Evolutionary conservation across 306 rosid genomes (phyloP).

Genomic region (Comarum palustre): DNA sequence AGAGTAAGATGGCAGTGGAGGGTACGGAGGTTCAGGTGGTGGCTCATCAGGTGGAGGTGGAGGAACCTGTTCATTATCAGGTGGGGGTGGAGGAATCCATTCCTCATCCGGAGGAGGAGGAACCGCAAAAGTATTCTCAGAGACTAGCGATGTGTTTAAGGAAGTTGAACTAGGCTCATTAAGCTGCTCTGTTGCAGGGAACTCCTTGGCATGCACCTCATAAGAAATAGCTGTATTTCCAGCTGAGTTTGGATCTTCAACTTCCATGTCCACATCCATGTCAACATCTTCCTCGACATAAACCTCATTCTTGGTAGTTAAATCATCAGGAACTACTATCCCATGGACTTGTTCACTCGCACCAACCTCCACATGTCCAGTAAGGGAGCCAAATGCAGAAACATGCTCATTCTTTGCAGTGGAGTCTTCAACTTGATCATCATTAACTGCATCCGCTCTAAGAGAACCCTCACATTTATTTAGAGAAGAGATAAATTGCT

Average conservation of each 20-base stretch:
- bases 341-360: conserved; percentile 38
- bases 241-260: conserved; percentile 60
- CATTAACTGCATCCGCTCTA: conserved; percentile 24
- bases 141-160: conserved; percentile 26
- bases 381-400: conserved; percentile 34
- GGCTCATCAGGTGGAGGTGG: conserved; percentile 94
- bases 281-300: conserved; percentile 69
- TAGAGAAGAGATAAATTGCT: conserved; percentile 25
- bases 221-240: conserved; percentile 33
- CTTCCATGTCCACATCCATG: conserved; percentile 99
- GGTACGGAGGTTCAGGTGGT: conserved; percentile 43
- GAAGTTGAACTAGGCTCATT: conserved; percentile 37
- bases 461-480: conserved; percentile 39
- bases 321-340: conserved; percentile 37
- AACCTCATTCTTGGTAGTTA: conserved; percentile 34
- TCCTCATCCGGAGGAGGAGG: conserved; percentile 92
- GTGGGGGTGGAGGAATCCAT: conserved; percentile 99
- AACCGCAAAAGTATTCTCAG: conserved; percentile 41
- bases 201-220: conserved; percentile 29
- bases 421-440: conserved; percentile 24
- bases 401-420: conserved; percentile 29
- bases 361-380: conserved; percentile 26
- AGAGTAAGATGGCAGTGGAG: conserved; percentile 52
- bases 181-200: conserved; percentile 34
- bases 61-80: conserved; percentile 77